These are phyloP conservation scores for Sugiyamaella marilandica DNA, from an alignment of 805 yeast species.

Conservation along the genomic window DNA sequence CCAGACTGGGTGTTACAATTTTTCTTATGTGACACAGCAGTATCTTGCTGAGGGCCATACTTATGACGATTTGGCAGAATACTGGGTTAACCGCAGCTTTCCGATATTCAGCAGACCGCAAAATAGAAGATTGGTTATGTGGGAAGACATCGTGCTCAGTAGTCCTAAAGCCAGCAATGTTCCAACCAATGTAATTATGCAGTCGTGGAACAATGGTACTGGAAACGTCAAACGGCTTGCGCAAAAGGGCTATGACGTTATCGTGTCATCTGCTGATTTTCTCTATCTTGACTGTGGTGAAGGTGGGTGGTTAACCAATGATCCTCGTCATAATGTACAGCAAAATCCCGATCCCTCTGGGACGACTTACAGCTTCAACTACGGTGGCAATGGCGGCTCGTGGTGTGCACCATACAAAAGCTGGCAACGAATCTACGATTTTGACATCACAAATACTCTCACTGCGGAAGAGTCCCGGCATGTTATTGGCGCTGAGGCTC, in stretches of 20 bases:
- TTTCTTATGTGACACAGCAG: slow-evolving; percentile 26
- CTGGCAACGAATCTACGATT: slow-evolving; percentile 40
- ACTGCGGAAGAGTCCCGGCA: slow-evolving; percentile 31
- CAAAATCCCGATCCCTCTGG: slow-evolving; percentile 16
- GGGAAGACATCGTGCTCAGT: slow-evolving; percentile 37
- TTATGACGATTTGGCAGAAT: slow-evolving; percentile 32
- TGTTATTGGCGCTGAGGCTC: slow-evolving; percentile 39
- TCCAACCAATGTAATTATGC: slow-evolving; percentile 35
- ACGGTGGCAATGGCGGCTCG: slow-evolving; percentile 34
- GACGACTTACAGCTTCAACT: slow-evolving; percentile 30
- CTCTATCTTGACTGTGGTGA: slow-evolving; percentile 41
- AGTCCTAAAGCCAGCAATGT: slow-evolving; percentile 26
- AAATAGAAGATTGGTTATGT: slow-evolving; percentile 35
- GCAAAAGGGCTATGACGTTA: slow-evolving; percentile 36
- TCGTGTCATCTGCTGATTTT: slow-evolving; percentile 34
- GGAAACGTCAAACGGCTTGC: slow-evolving; percentile 31
- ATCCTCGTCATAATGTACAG: slow-evolving; percentile 32
- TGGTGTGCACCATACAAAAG: slow-evolving; percentile 44
- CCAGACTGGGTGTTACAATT: slow-evolving; percentile 34
- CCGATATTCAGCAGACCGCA: slow-evolving; percentile 31
- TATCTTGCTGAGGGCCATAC: slow-evolving; percentile 33
- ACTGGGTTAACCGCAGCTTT: slow-evolving; percentile 35
- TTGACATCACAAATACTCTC: slow-evolving; percentile 33
- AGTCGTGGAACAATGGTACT: slow-evolving; percentile 33
- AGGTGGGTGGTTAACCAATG: slow-evolving; percentile 38